Conservation (phyloP, 768 basidiomycete genomes). For the Tephrocybe sp. region DNA sequence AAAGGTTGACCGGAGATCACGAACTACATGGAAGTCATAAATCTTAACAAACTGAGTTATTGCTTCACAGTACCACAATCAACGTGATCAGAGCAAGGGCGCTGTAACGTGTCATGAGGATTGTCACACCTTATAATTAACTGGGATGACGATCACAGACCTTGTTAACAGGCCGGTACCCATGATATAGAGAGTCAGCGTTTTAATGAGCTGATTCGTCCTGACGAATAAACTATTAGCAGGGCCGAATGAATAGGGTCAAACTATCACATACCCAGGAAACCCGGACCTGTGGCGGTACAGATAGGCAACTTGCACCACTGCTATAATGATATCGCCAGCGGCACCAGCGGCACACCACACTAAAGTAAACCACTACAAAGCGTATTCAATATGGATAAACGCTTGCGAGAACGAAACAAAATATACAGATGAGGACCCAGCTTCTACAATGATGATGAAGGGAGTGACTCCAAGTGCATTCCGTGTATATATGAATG, state of each 20-base stretch:
- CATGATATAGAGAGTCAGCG: constrained; percentile 6
- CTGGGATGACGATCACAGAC: background rate
- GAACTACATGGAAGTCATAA: no score
- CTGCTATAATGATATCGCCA: constrained; percentile 1
- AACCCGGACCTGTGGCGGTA: background rate
- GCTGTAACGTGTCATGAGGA: background rate
- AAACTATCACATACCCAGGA: background rate
- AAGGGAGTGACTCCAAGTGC: no score
- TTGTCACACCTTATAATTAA: background rate
- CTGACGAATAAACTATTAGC: no score
- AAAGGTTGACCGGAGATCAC: background rate
- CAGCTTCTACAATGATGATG: no score
- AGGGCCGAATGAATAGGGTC: background rate
- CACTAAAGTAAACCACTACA: background rate
- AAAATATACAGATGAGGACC: no score
- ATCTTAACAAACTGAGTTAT: background rate
- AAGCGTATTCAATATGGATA: background rate
- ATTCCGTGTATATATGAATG: no score
- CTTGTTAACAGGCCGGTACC: constrained; percentile 6
- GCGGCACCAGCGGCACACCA: background rate
- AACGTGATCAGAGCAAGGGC: constrained; percentile 1
- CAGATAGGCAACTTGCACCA: background rate
- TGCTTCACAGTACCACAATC: background rate
- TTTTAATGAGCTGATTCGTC: constrained; percentile 3
- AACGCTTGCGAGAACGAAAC: background rate